A percentile compares a stretch with the other conserved stretches of the same genome.
Conservation (phyloP, 179 eudicot genomes). For the Beta lomatogona region DNA sequence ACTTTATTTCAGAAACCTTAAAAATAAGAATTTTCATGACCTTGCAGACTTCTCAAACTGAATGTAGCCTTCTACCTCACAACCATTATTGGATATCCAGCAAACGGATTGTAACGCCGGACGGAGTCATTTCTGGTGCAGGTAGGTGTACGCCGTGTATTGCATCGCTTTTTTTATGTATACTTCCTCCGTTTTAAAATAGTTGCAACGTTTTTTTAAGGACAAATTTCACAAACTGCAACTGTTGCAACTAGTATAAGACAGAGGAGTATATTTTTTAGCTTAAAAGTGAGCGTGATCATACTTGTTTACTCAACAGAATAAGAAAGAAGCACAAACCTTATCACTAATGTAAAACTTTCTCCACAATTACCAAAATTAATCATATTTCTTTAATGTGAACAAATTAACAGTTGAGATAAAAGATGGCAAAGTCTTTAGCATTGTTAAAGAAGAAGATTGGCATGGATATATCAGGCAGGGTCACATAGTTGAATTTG, state of each 20-base stretch:
- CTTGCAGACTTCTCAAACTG: slow-evolving; percentile 48
- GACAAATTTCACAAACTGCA: no score
- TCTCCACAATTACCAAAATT: slow-evolving; percentile 3
- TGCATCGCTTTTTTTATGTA: not conserved
- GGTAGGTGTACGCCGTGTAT: slow-evolving; percentile 37
- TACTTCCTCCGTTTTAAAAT: not conserved
- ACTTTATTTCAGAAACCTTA: no score
- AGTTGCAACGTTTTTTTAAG: not conserved
- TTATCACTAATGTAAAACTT: not conserved
- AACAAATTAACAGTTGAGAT: slow-evolving; percentile 67
- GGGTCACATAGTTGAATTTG: slow-evolving; percentile 64
- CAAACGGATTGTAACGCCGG: slow-evolving; percentile 84
- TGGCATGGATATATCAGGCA: slow-evolving; percentile 51
- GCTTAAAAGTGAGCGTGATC: not conserved
- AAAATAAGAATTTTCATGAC: slow-evolving; percentile 5
- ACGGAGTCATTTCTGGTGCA: slow-evolving; percentile 82
- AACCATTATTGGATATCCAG: slow-evolving; percentile 87
- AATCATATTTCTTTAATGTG: slow-evolving; percentile 35
- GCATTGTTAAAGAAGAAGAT: slow-evolving; percentile 62
- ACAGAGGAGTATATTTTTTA: not conserved
- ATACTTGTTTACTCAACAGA: not conserved
- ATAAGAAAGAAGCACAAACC: not conserved
- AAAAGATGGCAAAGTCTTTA: slow-evolving; percentile 68
- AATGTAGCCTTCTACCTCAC: slow-evolving; percentile 70
- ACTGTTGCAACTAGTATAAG: no score